Base-by-base conservation (phyloP, 345 rosid genomes). In the Eucalyptus marginata region DNA sequence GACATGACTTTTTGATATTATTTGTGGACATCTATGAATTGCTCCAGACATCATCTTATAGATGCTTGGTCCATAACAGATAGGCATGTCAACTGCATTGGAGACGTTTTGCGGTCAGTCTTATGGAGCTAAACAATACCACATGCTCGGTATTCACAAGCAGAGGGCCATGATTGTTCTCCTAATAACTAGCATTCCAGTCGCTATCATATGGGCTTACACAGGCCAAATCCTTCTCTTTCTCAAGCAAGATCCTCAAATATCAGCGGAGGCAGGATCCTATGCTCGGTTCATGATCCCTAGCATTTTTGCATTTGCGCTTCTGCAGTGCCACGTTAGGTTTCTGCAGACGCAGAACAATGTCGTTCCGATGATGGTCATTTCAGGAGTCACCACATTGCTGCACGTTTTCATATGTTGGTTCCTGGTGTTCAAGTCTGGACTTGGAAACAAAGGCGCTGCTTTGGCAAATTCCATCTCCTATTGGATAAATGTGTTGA, bases 391-490 rank as follows among this genome's bases (percentile, higher is more conserved):
- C 31, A 92, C 95, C 46, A 90, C 93, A 43, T 59, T 91, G 13
- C 87, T 93, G 62, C 96, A 95, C 44, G 31, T 93, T 17, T 87
- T 91, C 8, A 47, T 86, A 2, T 94, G 96, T 81, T 94, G 95
- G 96, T 2, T 85, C 52, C 90, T 94, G 76, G 94, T 95, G 27
- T 92, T 89, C 24, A 91, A 85, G 76, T 81, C 91, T 27, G 91
- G 92, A 29, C 92, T 94, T 52, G 95, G 95, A 29, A 89, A 15
- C 81, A 93, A 86, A 90, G 96, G 96, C 27, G 96, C 94, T 90
- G 95, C 96, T 7, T 24, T 92, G 49, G 94, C 96, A 0, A 89
- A 86, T 13, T 87, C 93, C 11, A 84, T 93, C 20, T 94, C 40
- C 36, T 7, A 14, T n/a, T 64, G 76, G 76, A 64, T 64, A 64